phyloP scores from a whole-genome alignment of 441 rosid species.

The Gossypium davidsonii region DNA sequence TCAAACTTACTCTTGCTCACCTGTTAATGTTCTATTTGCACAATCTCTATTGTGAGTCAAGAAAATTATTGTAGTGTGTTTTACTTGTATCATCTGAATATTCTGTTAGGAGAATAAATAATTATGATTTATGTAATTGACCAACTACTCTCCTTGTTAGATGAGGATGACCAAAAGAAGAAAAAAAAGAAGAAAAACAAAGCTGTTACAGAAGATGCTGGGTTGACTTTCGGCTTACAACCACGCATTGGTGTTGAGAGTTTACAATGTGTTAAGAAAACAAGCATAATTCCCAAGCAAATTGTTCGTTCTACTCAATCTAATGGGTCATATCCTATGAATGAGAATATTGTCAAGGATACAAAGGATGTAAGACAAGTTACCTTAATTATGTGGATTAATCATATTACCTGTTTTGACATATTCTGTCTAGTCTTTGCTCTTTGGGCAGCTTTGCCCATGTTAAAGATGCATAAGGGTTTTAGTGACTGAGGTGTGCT shows the following conservation, averaged over 20 bases:
- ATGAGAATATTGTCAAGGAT: constrained; percentile 43
- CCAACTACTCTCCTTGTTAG: constrained; percentile 32
- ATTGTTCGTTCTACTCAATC: constrained; percentile 29
- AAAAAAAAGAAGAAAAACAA: constrained; percentile 76
- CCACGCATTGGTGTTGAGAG: constrained; percentile 39
- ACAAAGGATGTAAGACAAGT: constrained; percentile 46
- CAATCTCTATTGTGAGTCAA: not conserved
- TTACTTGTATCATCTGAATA: not conserved
- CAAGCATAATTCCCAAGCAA: constrained; percentile 37
- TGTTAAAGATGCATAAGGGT: not conserved
- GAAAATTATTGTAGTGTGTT: not conserved
- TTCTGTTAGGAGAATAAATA: not conserved
- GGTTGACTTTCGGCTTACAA: constrained; percentile 37
- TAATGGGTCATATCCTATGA: constrained; percentile 36
- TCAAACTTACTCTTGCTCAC: not conserved
- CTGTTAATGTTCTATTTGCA: not conserved
- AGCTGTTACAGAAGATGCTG: constrained; percentile 34
- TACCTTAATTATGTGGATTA: not conserved
- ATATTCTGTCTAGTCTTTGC: not conserved
- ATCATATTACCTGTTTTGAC: not conserved
- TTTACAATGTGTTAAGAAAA: constrained; percentile 48
- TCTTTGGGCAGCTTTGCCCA: not conserved
- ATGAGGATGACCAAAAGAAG: constrained; percentile 65
- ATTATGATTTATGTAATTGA: constrained; percentile 2
- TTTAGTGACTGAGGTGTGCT: constrained; percentile 16